Base-by-base conservation (phyloP, 257 asterid species). In the Paraleonurus japonicus region DNA sequence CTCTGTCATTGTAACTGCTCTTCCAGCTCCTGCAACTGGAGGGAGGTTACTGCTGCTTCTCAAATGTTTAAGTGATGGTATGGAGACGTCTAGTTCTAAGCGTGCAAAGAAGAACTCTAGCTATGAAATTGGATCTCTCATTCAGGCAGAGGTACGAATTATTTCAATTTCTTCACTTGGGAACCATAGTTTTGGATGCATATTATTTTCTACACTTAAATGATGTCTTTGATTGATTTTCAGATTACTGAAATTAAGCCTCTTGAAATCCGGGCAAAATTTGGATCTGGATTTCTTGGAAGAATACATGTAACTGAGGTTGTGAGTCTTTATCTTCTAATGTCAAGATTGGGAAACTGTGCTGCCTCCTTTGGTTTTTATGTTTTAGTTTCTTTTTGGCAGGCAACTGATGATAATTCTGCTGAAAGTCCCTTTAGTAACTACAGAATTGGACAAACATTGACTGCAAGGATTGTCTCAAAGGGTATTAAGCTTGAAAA, bases 231-330 rank as follows among this genome's bases (percentile, higher is more conserved):
- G 57, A 13, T 60, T 67, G 70, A 48, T 81, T 76, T 83, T 65
- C 93, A 95, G 99, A 88, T 95, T 75, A 88, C 86, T 73, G 97
- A 92, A 78, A 85, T 80, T 79, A 89, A 82, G 85, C 97, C 93
- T 79, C 85, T 95, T 76, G 99, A 92, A 85, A 77, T 89, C 63
- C 82, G 87, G 80, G 76, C 89, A 62, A 92, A 89, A 86, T 95
- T 95, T 85, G 98, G 98, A 61, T 85, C 96, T 69, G 92, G 90
- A 59, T 79, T 80, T 69, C 86, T 70, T 59, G 99, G 99, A 76
- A 86, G 96, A 75, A 82, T 95, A 61, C 98, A 95, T 79, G 73
- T 92, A 53, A 95, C 99, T 47, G 99, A 95, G 99, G 99, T 92
- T 53, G 63, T 70, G 24, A 69, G 48, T 76, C 71, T 64, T 67